Conservation (phyloP, 2,329 filamentous ascomycete genomes). For the Pseudocercospora fijiensis region DNA sequence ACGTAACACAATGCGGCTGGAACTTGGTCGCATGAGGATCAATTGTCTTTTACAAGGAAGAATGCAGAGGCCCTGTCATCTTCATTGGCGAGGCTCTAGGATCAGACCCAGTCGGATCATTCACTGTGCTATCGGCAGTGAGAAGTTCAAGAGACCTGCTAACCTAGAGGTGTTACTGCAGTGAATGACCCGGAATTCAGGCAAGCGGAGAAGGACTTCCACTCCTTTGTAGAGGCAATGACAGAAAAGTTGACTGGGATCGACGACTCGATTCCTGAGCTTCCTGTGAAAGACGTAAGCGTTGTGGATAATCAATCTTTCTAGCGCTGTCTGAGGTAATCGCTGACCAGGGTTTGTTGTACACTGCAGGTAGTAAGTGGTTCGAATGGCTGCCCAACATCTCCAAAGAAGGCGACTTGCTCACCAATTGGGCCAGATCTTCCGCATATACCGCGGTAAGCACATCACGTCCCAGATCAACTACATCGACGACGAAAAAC, state of each 20-base stretch:
- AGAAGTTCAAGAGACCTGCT: conserved; percentile 10
- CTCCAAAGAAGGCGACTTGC: neutral
- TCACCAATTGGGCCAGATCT: conserved; percentile 50
- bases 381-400: neutral
- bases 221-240: conserved; percentile 71
- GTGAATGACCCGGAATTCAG: conserved; percentile 79
- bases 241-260: conserved; percentile 67
- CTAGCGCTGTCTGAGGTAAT: neutral
- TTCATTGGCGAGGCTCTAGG: neutral
- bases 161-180: conserved; percentile 39
- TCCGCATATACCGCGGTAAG: conserved; percentile 71
- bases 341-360: neutral
- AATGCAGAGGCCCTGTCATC: neutral
- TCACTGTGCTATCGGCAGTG: neutral
- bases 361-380: conserved; percentile 41
- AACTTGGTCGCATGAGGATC: neutral
- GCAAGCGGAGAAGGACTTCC: conserved; percentile 75
- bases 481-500: neutral
- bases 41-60: neutral
- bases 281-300: conserved; percentile 75
- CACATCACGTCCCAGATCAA: neutral
- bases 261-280: conserved; percentile 80
- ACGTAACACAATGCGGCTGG: neutral
- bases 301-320: neutral
- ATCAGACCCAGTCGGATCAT: neutral